Percentiles rank a stretch among this genome's conserved stretches.
phyloP scores from a whole-genome alignment of 2,329 filamentous ascomycete species.

The Atkinsonella hypoxylon region DNA sequence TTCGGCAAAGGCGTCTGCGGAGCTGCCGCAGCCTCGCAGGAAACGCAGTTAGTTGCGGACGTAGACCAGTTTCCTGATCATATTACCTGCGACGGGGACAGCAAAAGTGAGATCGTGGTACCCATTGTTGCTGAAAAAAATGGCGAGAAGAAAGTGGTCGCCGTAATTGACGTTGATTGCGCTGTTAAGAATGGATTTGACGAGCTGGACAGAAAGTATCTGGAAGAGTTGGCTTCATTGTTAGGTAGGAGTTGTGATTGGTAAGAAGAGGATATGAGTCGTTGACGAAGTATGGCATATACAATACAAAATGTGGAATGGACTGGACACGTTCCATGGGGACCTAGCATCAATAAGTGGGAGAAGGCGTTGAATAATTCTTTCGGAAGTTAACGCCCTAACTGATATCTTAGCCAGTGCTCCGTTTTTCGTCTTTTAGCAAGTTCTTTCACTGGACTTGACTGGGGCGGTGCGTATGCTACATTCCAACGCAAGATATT shows the following conservation, averaged over 20 bases:
- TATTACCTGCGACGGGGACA: conserved; percentile 69
- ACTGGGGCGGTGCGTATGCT: neutral
- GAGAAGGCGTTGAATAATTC: too few relatives aligned
- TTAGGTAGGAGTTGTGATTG: conserved; percentile 54
- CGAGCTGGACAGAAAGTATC: conserved; percentile 48
- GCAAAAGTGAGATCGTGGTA: conserved; percentile 71
- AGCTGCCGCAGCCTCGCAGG: conserved; percentile 44
- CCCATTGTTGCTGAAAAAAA: conserved; percentile 41
- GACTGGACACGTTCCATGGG: neutral
- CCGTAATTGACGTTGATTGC: conserved; percentile 74
- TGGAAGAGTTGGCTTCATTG: conserved; percentile 55
- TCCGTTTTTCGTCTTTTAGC: too few relatives aligned
- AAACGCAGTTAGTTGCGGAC: conserved; percentile 57
- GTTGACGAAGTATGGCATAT: neutral
- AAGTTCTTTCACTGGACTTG: neutral
- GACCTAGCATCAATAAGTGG: neutral
- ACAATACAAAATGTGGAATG: neutral
- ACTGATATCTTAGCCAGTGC: too few relatives aligned
- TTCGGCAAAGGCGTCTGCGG: conserved; percentile 70
- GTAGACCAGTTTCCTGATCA: conserved; percentile 68
- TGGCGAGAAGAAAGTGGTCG: conserved; percentile 40
- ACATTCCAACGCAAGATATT: neutral
- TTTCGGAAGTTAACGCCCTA: too few relatives aligned
- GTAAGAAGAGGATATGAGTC: conserved; percentile 20
- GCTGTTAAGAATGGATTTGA: conserved; percentile 55